These are phyloP conservation scores for Eutrema japonicum DNA, from an alignment of 345 rosid genomes.

Conservation along the genomic window DNA sequence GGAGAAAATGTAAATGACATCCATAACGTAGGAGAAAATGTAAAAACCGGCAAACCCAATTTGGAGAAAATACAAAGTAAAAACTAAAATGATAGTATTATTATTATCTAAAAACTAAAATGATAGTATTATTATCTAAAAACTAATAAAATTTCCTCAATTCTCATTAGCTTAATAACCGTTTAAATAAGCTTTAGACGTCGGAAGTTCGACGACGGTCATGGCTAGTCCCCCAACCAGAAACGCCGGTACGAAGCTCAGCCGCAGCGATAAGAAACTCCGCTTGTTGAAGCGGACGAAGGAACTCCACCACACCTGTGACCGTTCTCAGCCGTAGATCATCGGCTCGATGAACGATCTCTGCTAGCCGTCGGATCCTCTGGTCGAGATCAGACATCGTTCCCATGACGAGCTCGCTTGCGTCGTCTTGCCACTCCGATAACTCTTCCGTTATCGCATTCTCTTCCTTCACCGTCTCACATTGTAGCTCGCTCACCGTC, in stretches of 20 bases:
- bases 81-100: neutral
- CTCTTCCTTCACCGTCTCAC: constrained; percentile 88
- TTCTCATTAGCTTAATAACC: neutral
- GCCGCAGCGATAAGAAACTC: constrained; percentile 76
- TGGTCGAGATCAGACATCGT: constrained; percentile 37
- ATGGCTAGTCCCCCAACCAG: constrained; percentile 59
- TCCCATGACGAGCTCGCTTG: constrained; percentile 54
- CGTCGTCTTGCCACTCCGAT: constrained; percentile 80
- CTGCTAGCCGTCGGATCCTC: constrained; percentile 53
- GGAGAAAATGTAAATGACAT: constrained; percentile 26
- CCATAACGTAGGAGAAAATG: constrained; percentile 5
- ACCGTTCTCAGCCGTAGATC: constrained; percentile 68
- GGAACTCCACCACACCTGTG: constrained; percentile 56
- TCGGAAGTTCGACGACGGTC: constrained; percentile 49
- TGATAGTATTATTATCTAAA: neutral
- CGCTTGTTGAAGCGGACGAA: constrained; percentile 67
- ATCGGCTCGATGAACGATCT: constrained; percentile 62
- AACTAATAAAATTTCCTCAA: neutral
- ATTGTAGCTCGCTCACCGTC: constrained; percentile 84
- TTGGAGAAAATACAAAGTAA: constrained; percentile 38
- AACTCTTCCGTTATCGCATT: constrained; percentile 70
- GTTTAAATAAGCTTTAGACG: constrained; percentile 11
- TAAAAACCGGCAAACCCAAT: constrained; percentile 38
- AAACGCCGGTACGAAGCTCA: constrained; percentile 75
- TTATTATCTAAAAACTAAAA: constrained; percentile 5